Evolutionary conservation across 768 basidiomycete species (phyloP).

Genomic region (Floccularia luteovirens): DNA sequence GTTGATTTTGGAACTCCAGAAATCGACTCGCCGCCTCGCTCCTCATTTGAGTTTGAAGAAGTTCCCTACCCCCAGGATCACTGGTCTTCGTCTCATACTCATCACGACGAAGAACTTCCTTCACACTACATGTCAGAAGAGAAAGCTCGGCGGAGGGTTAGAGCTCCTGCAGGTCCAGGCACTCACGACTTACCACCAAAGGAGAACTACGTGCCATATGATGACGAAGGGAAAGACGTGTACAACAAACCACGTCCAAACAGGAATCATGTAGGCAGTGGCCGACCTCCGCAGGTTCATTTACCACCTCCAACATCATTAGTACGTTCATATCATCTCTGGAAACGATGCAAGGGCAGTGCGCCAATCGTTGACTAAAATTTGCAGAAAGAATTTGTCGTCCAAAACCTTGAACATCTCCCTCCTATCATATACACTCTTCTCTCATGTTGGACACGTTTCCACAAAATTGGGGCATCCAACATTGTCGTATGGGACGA

Average conservation of each 20-base stretch:
- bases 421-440: conserved; percentile 84
- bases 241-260: conserved; percentile 30
- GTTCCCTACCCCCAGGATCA: conserved; percentile 46
- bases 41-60: conserved; percentile 69
- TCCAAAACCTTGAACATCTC: conserved; percentile 75
- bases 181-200: conserved; percentile 16
- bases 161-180: conserved; percentile 15
- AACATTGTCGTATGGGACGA: conserved; percentile 96
- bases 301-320: conserved; percentile 52
- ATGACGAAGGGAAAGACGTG: conserved; percentile 46
- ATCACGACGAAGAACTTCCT: conserved; percentile 34
- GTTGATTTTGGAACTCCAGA: conserved; percentile 61
- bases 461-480: conserved; percentile 84
- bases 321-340: conserved; percentile 20
- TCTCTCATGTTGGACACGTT: conserved; percentile 91
- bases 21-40: conserved; percentile 37
- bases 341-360: not conserved
- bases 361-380: not conserved
- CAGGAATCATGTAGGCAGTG: conserved; percentile 31
- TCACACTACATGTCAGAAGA: conserved; percentile 54
- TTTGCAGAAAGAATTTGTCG: conserved; percentile 61
- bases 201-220: conserved; percentile 21
- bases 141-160: conserved; percentile 51
- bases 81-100: conserved; percentile 15
- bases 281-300: conserved; percentile 41